Evolutionary conservation across 2,329 filamentous ascomycete genomes (phyloP).

Genomic region (Atkinsonella texensis): DNA sequence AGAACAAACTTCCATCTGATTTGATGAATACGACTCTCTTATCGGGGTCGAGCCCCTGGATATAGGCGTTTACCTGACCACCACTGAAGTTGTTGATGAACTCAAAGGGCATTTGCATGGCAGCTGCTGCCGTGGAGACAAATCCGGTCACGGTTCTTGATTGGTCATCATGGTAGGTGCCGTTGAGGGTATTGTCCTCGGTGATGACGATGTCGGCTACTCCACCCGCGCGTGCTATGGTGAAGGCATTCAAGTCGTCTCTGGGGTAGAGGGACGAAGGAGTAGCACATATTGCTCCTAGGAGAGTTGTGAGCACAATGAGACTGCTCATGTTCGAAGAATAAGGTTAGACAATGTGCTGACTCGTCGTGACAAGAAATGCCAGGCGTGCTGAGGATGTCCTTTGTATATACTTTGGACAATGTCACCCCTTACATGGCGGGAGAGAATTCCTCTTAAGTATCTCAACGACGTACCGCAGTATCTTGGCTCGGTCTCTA

Average conservation of each 20-base stretch:
- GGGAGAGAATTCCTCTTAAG: background rate
- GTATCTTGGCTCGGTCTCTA: too few relatives aligned
- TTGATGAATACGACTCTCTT: constrained; percentile 30
- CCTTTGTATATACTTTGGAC: background rate
- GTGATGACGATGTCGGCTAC: constrained; percentile 23
- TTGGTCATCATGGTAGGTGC: constrained; percentile 16
- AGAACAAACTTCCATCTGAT: constrained; percentile 28
- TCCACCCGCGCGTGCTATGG: constrained; percentile 19
- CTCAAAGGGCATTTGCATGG: constrained; percentile 15
- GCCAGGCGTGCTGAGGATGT: background rate
- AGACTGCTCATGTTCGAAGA: background rate
- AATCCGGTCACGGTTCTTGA: constrained; percentile 1
- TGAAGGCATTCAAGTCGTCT: constrained; percentile 14
- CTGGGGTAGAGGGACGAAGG: constrained; percentile 3
- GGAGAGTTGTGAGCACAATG: constrained; percentile 10
- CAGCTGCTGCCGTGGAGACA: constrained; percentile 1
- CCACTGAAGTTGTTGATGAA: constrained; percentile 32
- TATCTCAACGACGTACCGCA: background rate
- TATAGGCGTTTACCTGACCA: constrained; percentile 29
- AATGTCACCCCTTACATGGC: background rate
- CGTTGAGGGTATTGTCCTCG: constrained; percentile 27
- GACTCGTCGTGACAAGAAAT: background rate
- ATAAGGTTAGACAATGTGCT: background rate
- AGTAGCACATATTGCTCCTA: constrained; percentile 11
- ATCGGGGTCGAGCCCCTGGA: constrained; percentile 30